Evolutionary conservation across 75 land plant species (phyloP), one percentile per base, ranked within the genome.

Genomic region (Cunninghamia lanceolata): DNA sequence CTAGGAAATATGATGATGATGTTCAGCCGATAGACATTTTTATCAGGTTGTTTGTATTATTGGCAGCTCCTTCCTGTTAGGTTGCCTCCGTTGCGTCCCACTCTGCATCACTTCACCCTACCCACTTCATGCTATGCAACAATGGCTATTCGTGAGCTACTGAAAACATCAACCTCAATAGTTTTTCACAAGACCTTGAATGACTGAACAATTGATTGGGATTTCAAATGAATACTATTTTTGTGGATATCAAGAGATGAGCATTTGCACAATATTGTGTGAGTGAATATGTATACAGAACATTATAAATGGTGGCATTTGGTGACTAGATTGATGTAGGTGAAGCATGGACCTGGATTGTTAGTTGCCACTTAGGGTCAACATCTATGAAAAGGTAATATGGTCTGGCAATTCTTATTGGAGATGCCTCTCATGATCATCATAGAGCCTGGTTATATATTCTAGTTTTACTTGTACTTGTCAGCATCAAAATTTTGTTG

Each of bases 71-170:
- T n/a, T n/a, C n/a, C n/a, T n/a, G n/a, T n/a, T n/a, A n/a, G n/a
- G n/a, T n/a, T n/a, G n/a, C n/a, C n/a, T n/a, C n/a, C n/a, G n/a
- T n/a, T n/a, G n/a, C n/a, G n/a, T n/a, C n/a, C n/a, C n/a, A n/a
- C n/a, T n/a, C n/a, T n/a, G n/a, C n/a, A n/a, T n/a, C n/a, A n/a
- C n/a, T n/a, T n/a, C 81, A 96, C 95, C 56, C 89, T 97, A 77
- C 96, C 97, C 19, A 84, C 96, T 68, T 97, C 99, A 54, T 89
- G 94, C 85, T 97, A 97, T 91, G 99, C 99, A 14, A 97, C 99
- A 40, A 96, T 97, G 98, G 98, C 98, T 46, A 93, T 97, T 9
- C 89, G 99, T 82, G 98, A 97, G 92, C 90, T 97, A 21, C 82
- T 96, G 81, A 97, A 97, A 83, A 88, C 92, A 88, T 96, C 98